Evolutionary conservation across 768 basidiomycete genomes (phyloP).

Genomic region (Rhizopogon vinicolor): DNA sequence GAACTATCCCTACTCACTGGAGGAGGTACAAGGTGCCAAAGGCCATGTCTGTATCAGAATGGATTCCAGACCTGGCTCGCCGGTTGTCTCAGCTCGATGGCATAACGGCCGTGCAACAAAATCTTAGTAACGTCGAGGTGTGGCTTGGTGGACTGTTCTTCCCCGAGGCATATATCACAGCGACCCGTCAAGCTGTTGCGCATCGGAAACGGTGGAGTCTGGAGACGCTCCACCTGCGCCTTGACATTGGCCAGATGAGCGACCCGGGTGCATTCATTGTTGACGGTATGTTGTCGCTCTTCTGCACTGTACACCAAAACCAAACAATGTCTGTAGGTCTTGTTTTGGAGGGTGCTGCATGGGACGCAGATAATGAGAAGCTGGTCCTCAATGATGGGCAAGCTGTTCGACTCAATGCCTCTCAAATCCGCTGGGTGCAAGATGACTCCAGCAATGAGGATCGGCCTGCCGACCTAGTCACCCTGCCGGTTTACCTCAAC

Average conservation of each 20-base stretch:
- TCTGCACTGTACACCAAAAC: conserved; percentile 1
- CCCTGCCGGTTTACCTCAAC: conserved; percentile 91
- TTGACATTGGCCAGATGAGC: conserved; percentile 80
- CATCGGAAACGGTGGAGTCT: conserved; percentile 90
- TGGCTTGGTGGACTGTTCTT: conserved; percentile 95
- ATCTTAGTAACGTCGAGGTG: conserved; percentile 67
- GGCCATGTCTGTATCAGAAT: conserved; percentile 76
- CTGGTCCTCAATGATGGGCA: conserved; percentile 85
- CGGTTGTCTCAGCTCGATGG: conserved; percentile 80
- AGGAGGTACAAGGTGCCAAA: conserved; percentile 83
- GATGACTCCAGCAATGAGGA: conserved; percentile 26
- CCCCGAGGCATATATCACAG: conserved; percentile 95
- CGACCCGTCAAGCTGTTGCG: conserved; percentile 93
- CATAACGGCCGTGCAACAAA: conserved; percentile 51
- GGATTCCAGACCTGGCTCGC: conserved; percentile 78
- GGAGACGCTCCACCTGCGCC: conserved; percentile 75
- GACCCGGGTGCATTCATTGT: conserved; percentile 80
- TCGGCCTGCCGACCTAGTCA: conserved; percentile 39
- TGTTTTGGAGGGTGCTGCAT: conserved; percentile 81
- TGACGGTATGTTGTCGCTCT: conserved; percentile 46
- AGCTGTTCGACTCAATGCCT: conserved; percentile 70
- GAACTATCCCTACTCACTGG: conserved; percentile 88
- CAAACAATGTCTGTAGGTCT: conserved; percentile 50
- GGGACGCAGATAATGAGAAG: conserved; percentile 48
- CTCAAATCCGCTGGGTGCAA: conserved; percentile 87